These are phyloP conservation scores for Didymella glomerata DNA, from an alignment of 2,329 filamentous ascomycete species.

Conservation along the genomic window DNA sequence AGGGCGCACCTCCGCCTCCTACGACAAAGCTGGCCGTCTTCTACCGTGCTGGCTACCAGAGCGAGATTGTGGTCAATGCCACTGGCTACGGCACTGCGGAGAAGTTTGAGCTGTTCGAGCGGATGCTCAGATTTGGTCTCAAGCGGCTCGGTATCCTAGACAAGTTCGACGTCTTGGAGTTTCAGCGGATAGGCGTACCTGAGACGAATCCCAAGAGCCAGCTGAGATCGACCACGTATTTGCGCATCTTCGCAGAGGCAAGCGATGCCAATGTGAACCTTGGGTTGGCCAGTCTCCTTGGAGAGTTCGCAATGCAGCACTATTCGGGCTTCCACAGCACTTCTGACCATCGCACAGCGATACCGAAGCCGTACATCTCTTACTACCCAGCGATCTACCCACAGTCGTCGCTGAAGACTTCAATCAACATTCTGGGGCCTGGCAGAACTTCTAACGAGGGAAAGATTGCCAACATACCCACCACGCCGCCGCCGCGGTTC, in stretches of 20 bases:
- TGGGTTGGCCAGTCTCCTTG: constrained; percentile 31
- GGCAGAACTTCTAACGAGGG: neutral
- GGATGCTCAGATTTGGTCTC: constrained; percentile 57
- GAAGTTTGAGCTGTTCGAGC: constrained; percentile 62
- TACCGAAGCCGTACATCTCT: constrained; percentile 44
- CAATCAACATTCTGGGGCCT: constrained; percentile 47
- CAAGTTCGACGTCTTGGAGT: constrained; percentile 61
- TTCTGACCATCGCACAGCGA: constrained; percentile 40
- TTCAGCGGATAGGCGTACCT: constrained; percentile 54
- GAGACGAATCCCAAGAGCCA: constrained; percentile 40
- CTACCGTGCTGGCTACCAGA: constrained; percentile 52
- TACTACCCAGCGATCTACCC: constrained; percentile 45
- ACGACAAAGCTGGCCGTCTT: constrained; percentile 55
- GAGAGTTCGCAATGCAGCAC: constrained; percentile 44
- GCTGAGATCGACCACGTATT: constrained; percentile 44
- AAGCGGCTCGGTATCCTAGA: constrained; percentile 49
- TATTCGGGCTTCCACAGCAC: constrained; percentile 46
- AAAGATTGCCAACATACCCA: constrained; percentile 20
- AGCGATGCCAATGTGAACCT: constrained; percentile 32
- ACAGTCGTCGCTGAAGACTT: constrained; percentile 39
- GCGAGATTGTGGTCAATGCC: constrained; percentile 48
- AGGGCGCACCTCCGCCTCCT: constrained; percentile 51
- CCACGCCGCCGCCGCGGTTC: constrained; percentile 27
- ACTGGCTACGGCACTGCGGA: constrained; percentile 56
- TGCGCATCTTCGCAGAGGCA: constrained; percentile 45